Evolutionary conservation across 2,329 filamentous ascomycete genomes (phyloP), one percentile per base, ranked within the genome.

Genomic region (Fusarium chlamydosporum): DNA sequence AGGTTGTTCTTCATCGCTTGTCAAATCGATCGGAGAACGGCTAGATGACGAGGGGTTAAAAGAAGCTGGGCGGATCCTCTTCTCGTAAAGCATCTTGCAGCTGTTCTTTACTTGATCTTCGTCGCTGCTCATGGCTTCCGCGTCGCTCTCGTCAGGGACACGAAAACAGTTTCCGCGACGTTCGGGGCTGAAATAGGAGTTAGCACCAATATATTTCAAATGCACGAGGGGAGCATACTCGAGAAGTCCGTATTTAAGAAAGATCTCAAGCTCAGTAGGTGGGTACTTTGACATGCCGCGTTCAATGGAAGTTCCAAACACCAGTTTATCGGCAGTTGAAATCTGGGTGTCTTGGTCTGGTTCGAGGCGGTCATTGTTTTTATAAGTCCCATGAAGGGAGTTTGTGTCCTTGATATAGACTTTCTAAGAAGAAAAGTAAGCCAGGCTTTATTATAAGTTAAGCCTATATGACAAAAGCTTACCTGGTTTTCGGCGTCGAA

Each of bases 301-400:
- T 18, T 80, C 76, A 31, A 82, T 79, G 13, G 72, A 42, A 18
- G 78, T 71, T 9, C 80, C 80, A 43, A 82, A 81, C 18, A 72
- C 76, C 11, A 82, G 47, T 6, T 59, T 60, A 34, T 82, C 80
- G 18, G 77, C 78, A 3, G 61, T 63, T 4, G 31, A 13, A 0
- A 82, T 29, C 6, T 56, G 53, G 7, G 70, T 64, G 1, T 53
- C 31, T 16, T 68, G 53, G 10, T 72, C 53, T 10, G 23, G 43
- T 9, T 18, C 46, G 41, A 27, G 46, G 35, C 11, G 81, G 61
- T 20, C 60, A 66, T 76, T 69, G 56, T 84, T 86, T 41, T 82
- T 67, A 38, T 78, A 85, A 1, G 86, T 87, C 1, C 86, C 86
- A 60, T 88, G 86, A 3, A 87, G 80, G 1, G 86, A 88, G 3